These are phyloP conservation scores for Gentiana straminea DNA, from an alignment of 257 asterid genomes.

Conservation along the genomic window DNA sequence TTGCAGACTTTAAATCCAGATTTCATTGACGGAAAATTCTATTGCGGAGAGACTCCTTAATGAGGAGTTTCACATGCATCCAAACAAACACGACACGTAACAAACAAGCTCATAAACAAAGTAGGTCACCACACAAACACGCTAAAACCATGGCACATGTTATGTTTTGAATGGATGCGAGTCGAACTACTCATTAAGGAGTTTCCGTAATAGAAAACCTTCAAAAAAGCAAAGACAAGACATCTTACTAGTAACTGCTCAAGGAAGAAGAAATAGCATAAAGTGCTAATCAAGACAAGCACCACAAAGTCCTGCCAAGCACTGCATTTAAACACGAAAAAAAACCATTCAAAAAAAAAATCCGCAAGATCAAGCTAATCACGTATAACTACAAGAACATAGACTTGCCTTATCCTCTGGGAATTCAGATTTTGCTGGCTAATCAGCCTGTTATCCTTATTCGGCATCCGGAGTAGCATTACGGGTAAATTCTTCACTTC, in stretches of 20 bases:
- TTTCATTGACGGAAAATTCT: no score
- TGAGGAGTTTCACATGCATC: no score
- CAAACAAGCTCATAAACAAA: no score
- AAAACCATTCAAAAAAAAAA: slow-evolving; percentile 8
- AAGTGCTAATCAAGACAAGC: slow-evolving; percentile 80
- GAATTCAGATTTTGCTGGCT: slow-evolving; percentile 23
- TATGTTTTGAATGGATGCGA: no score
- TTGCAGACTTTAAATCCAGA: background rate
- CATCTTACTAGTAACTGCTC: slow-evolving; percentile 82
- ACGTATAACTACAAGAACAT: background rate
- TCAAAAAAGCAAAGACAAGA: background rate
- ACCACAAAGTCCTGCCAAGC: slow-evolving; percentile 99
- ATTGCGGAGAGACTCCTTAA: no score
- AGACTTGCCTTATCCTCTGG: slow-evolving; percentile 25
- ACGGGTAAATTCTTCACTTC: slow-evolving; percentile 85
- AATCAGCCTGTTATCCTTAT: slow-evolving; percentile 25
- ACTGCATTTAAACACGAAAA: slow-evolving; percentile 24
- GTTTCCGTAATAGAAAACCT: no score
- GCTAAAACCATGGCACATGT: no score
- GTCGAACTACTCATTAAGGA: no score
- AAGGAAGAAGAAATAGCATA: slow-evolving; percentile 93
- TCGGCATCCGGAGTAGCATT: slow-evolving; percentile 60
- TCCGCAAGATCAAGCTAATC: background rate
- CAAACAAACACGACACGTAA: no score
- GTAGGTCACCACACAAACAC: no score